Base-by-base conservation (phyloP, 1,284 basidiomycete species). In the Erythrobasidium hasegawianum region DNA sequence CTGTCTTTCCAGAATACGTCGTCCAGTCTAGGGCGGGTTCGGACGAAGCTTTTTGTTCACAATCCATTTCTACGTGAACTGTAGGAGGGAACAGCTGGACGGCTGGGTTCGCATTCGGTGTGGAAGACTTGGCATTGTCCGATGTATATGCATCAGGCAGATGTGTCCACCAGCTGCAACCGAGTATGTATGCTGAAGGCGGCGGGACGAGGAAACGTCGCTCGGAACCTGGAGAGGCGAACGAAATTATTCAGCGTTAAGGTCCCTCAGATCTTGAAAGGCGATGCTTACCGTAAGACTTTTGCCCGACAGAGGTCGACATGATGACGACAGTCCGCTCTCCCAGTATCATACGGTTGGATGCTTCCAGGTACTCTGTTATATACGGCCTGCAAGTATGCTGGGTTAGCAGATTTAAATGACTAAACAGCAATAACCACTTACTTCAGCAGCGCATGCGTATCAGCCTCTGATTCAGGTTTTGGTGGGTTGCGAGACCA, bases 131-230 rank as follows among this genome's bases (percentile, higher is more conserved):
- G 47, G 20, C 26, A 20, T 8, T 3, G 7, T 29, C 26, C 18
- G 71, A 69, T 16, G 75, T 74, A 53, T 75, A 76, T 20, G 73
- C 72, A 49, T 77, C 76, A 3, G 75, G 71, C 24, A 71, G 71
- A 16, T 72, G 73, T 10, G 76, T 72, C 90, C 92, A 97, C 94
- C 94, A 97, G 26, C 89, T 88, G 75, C 90, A 88, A 54, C 94
- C 95, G 74, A 96, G 88, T 81, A 97, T 85, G 74, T 93, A 88
- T 39, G 92, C 94, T 55, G 91, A 92, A 2, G 94, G 94, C 59
- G 93, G 94, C 1, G 95, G 95, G 75, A 93, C 96, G 14, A 97
- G 83, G 82, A 97, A 88, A 83, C 94, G 85, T 79, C 97, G 96
- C 79, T 97, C 94, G 11, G 87, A 92, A 43, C 62, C 62, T 65